Evolutionary conservation across 1,284 basidiomycete genomes (phyloP), one percentile per base, ranked within the genome.

Genomic region (Puccinia sorghi): DNA sequence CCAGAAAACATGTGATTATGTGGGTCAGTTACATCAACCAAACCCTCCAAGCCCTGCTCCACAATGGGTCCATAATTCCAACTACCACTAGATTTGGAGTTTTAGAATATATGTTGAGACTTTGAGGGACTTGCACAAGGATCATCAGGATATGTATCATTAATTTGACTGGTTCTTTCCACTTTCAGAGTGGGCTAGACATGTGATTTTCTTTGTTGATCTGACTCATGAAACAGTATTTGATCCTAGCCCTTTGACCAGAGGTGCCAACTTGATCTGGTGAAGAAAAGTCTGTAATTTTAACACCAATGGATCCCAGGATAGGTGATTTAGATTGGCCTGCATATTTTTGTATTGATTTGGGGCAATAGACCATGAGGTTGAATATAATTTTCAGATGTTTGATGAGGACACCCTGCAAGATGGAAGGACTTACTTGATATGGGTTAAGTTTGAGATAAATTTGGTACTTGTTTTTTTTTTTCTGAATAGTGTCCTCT

Each of bases 341-440:
- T 4, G 52, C 64, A 22, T 57, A 57, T 43, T 76, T 64, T 27
- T 80, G 64, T 27, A 81, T 63, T 20, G 82, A 80, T 74, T 81
- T 80, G 17, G 89, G 88, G 82, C 90, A 93, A 83, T 92, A 90
- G 64, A 90, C 84, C 73, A 91, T 86, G 50, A 93, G 83, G 82
- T 93, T 93, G 84, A 92, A 93, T 8, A 88, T 86, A 72, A 92
- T 87, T 82, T 93, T 93, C 78, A 93, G 87, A 54, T 92, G 83
- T 84, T 93, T 92, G 1, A 88, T 88, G 87, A 90, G 88, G 4
- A 91, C 91, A 80, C 93, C 91, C 79, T 87, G 87, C 12, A 88
- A 87, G 85, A 89, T 88, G 80, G 87, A 87, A 13, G 87, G 84
- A 32, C 4, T 1, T 4, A 4, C 32, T 32, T 32, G 32, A 32